These are phyloP conservation scores for Tetrahymena malaccensis DNA, from an alignment of 73 alveolate species.

Conservation along the genomic window DNA sequence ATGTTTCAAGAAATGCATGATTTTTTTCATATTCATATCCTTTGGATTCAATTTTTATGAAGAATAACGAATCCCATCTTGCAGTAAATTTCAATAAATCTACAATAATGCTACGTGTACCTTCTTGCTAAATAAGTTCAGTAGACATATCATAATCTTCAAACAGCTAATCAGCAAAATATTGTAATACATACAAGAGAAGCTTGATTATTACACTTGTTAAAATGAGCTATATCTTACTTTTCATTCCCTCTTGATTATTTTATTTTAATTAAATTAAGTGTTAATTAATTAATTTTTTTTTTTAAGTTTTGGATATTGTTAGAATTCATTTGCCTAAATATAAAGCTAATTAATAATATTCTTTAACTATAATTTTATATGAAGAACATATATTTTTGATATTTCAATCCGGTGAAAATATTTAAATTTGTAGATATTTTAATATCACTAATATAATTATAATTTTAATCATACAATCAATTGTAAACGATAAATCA, in stretches of 20 bases:
- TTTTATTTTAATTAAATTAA: too few relatives aligned
- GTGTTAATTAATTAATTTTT: too few relatives aligned
- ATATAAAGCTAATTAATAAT: too few relatives aligned
- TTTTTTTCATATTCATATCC: not conserved
- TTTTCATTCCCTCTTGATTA: not conserved
- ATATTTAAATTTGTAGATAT: too few relatives aligned
- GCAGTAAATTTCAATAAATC: not conserved
- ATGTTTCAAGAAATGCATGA: not conserved
- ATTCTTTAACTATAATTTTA: too few relatives aligned
- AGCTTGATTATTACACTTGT: not conserved
- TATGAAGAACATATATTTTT: too few relatives aligned
- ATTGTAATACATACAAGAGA: not conserved
- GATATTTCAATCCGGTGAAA: too few relatives aligned
- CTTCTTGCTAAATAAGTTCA: not conserved
- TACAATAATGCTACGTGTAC: not conserved
- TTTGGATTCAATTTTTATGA: not conserved
- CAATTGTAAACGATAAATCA: too few relatives aligned
- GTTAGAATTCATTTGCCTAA: too few relatives aligned
- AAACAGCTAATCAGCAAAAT: not conserved
- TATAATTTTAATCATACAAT: too few relatives aligned
- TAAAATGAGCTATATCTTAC: not conserved
- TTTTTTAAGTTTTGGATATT: too few relatives aligned
- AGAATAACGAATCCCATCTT: not conserved
- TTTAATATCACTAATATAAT: too few relatives aligned
- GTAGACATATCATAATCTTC: not conserved